Base-by-base conservation (phyloP, 306 rosid genomes). In the Inga laurina region DNA sequence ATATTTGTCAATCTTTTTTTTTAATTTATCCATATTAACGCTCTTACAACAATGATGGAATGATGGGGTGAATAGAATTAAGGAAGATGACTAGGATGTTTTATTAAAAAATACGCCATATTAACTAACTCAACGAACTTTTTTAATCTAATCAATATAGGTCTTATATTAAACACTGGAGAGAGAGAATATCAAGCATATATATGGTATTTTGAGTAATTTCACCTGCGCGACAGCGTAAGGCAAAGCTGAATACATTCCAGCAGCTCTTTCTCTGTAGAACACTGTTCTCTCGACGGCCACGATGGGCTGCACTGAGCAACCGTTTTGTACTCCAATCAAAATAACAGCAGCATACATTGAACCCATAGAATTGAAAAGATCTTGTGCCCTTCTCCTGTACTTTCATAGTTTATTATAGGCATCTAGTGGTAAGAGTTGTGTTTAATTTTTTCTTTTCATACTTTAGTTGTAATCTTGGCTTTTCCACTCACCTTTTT, bases 181-280 rank as follows among this genome's bases (percentile, higher is more conserved):
- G 54, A 7, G 18, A 49, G 19, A 3, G 2, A 39, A 39, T 39
- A 39, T 39, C 43, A 39, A 39, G 43, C 1, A 8, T 6, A 7
- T 45, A 2, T 10, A 9, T 44, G 14, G 4, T 65, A 14, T 30
- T 14, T 49, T 62, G 70, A 66, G 76, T 35, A 49, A 10, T 81
- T 68, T 64, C 82, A 92, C 98, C 90, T 85, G 93, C 18, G 94
- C 90, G 75, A 90, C 80, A 37, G 98, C 94, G 74, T 94, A 92
- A 8, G 96, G 89, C 74, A 94, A 77, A 37, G 90, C 86, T 46
- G 97, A 92, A 84, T 92, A 94, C 98, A 92, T 94, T 75, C 97
- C 94, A 0, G 98, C 92, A 15, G 94, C 96, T 85, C 88, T 86
- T 84, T 94, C 98, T 77, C 97, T 86, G 46, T 92, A 94, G 81